Conservation (phyloP, 306 rosid species). For the Glycine soja region DNA sequence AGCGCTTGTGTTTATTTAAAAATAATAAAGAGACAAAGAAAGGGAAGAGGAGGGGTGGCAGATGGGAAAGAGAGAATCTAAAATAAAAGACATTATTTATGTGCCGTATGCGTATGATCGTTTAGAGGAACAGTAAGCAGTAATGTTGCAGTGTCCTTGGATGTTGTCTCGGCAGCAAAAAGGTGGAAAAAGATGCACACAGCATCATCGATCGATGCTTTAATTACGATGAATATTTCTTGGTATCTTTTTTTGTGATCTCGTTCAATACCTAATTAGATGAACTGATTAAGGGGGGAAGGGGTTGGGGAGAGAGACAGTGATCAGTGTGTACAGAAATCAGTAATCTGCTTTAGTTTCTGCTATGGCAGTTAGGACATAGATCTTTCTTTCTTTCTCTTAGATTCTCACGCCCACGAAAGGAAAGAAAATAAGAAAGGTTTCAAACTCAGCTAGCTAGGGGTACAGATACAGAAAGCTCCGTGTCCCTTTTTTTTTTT, state of each 20-base stretch:
- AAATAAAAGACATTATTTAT: slow-evolving; percentile 51
- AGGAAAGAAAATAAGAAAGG: slow-evolving; percentile 45
- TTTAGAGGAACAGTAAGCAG: slow-evolving; percentile 54
- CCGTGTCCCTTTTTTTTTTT: too few species aligned
- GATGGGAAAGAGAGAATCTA: slow-evolving; percentile 50
- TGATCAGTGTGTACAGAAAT: slow-evolving; percentile 53
- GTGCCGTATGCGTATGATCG: slow-evolving; percentile 43
- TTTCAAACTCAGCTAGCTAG: slow-evolving; percentile 47
- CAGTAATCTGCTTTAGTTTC: slow-evolving; percentile 51
- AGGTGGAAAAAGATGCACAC: slow-evolving; percentile 48
- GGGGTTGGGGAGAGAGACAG: slow-evolving; percentile 7
- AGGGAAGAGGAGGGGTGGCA: slow-evolving; percentile 8
- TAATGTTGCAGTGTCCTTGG: slow-evolving; percentile 59
- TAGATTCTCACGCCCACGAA: slow-evolving; percentile 89
- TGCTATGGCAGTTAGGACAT: slow-evolving; percentile 53
- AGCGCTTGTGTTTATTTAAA: slow-evolving; percentile 19
- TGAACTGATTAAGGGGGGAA: slow-evolving; percentile 30
- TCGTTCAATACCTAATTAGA: slow-evolving; percentile 26
- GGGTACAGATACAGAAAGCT: slow-evolving; percentile 66
- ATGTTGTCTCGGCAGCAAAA: slow-evolving; percentile 55
- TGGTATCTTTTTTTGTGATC: slow-evolving; percentile 32
- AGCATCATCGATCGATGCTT: slow-evolving; percentile 36
- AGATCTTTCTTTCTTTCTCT: slow-evolving; percentile 52
- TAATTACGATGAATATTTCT: slow-evolving; percentile 42
- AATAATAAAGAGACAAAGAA: slow-evolving; percentile 20